Evolutionary conservation across 768 basidiomycete genomes (phyloP), one percentile per base, ranked within the genome.

Genomic region (Russula foetens): DNA sequence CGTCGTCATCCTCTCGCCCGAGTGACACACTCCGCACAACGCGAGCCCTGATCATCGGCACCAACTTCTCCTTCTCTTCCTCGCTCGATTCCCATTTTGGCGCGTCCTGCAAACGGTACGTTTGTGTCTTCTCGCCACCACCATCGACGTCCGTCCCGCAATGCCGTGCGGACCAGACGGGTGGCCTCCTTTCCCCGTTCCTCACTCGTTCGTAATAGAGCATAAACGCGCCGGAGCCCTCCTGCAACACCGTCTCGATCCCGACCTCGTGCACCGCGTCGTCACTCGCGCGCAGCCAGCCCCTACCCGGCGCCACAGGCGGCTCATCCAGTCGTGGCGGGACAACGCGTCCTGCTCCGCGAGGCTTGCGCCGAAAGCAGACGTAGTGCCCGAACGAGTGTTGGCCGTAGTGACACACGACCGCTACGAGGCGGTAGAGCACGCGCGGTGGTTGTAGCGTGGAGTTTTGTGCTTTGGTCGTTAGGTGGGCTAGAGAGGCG

Each of bases 361-460:
- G 78, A 0, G 94, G 94, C 72, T 88, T 90, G 49, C 95, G 79
- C 17, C 97, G 81, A 70, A 85, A 96, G 66, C 90, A 92, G 65
- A 98, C 83, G 70, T 96, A 99, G 70, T 99, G 96, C 6, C 96
- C 96, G 69, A 90, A 95, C 4, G 87, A 87, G 69, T 97, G 94
- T 56, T 86, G 84, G 15, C 96, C 96, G 69, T 86, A 96, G 72
- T 98, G 96, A 67, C 92, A 92, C 17, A 98, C 93, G 31, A 90
- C 84, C 11, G 91, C 85, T 2, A 84, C 73, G 38, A 98, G 81
- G 48, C 93, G 83, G 72, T 98, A 98, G 38, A 95, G 75, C n/a
- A 84, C 86, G 47, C 84, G 77, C 9, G 49, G 31, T 3, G 38
- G 26, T 33, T 46, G 28, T 38, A 24, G 39, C 28, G 51, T 0